Evolutionary conservation across 345 rosid species (phyloP), one percentile per base, ranked within the genome.

Genomic region (Jatropha curcas): DNA sequence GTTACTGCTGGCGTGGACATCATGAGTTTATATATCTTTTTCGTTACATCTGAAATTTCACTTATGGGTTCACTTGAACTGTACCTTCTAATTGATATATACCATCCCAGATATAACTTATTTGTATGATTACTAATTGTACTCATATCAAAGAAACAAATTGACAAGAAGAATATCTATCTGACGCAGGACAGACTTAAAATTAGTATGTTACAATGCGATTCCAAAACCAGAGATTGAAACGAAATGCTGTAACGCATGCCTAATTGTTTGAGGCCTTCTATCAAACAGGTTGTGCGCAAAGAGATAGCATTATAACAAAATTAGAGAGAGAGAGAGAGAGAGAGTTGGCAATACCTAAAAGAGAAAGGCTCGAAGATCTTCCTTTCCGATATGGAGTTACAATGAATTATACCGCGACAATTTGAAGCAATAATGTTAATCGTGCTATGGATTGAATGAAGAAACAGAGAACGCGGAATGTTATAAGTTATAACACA

Each of bases 1-100:
- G 88, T 86, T 6, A 60, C 57, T 4, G 82, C 72, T 0, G 94
- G 88, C 16, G 89, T 84, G 39, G 92, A 87, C 84, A 90, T 83
- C 92, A 94, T 73, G 43, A 92, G 82, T 76, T 89, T 88, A 28
- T 88, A 87, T 66, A 90, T 79, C 43, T 24, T 59, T 48, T 60
- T 64, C 78, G 80, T 64, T 30, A 83, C 67, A 43, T 83, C 93
- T 8, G 64, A 16, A 74, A 73, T 73, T n/a, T 89, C 91, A 10
- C 27, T 74, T 1, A 14, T 72, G 76, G 79, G 66, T 72, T 79
- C 88, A 22, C 68, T 73, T 24, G 87, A 81, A 74, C n/a, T 33
- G 22, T 27, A 50, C 28, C 67, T 67, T 35, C 77, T 74, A 12
- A 17, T n/a, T 2, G 52, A 39, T 2, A 74, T 13, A 39, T 60